These are phyloP conservation scores for Moesziomyces parantarcticus DNA, from an alignment of 1,284 basidiomycete genomes.

Conservation along the genomic window DNA sequence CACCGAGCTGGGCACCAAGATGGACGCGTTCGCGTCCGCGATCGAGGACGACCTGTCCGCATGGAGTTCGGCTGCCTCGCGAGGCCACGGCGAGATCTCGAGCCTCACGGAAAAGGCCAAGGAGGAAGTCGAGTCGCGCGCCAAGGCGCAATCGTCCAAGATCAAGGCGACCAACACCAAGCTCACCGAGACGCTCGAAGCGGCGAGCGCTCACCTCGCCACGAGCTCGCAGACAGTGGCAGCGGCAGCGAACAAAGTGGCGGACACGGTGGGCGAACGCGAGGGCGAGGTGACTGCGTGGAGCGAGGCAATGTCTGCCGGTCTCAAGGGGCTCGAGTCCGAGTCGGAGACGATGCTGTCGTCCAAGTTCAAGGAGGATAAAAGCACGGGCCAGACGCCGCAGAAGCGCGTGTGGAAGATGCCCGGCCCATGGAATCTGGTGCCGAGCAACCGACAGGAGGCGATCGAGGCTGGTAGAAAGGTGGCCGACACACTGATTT, in stretches of 20 bases:
- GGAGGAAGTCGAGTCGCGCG: conserved; percentile 26
- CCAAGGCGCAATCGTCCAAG: conserved; percentile 35
- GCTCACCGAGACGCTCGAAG: conserved; percentile 33
- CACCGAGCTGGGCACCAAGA: conserved; percentile 29
- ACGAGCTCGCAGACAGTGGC: conserved; percentile 11
- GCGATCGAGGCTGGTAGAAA: conserved; percentile 45
- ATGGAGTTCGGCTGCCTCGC: conserved; percentile 5
- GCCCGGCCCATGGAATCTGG: conserved; percentile 41
- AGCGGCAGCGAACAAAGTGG: conserved; percentile 2
- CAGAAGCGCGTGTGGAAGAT: conserved; percentile 47
- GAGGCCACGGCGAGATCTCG: conserved; percentile 12
- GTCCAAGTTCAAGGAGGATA: conserved; percentile 27
- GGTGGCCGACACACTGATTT: conserved; percentile 13
- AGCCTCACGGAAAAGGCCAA: conserved; percentile 7
- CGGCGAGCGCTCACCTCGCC: conserved; percentile 6
- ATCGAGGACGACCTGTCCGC: conserved; percentile 39
- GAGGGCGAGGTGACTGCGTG: conserved; percentile 10
- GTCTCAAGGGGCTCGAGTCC: conserved; percentile 12
- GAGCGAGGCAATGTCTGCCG: conserved; percentile 11
- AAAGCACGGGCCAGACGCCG: conserved; percentile 55
- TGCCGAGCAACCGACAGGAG: conserved; percentile 40
- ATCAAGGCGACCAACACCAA: conserved; percentile 38
- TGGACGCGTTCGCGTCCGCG: conserved; percentile 38
- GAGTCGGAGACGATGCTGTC: conserved; percentile 31
- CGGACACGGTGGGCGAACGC: conserved; percentile 6